Conservation (phyloP, 2,329 filamentous ascomycete genomes). For the Pochonia chlamydosporia region DNA sequence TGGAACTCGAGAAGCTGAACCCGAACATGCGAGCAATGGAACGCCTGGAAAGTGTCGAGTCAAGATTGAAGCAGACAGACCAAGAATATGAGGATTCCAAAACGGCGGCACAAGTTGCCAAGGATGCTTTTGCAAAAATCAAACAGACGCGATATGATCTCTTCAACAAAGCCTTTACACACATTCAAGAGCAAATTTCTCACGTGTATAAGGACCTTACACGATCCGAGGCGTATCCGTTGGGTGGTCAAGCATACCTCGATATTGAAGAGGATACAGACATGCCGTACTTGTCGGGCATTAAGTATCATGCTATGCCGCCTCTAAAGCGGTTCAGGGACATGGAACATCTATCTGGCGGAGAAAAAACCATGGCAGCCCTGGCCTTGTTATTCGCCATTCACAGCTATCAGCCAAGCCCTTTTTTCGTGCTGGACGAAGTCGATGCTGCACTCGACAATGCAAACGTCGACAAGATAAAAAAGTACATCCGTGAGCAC, state of each 20-base stretch:
- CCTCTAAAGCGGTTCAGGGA: conserved; percentile 97
- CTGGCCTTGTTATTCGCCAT: conserved; percentile 95
- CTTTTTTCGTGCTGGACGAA: conserved; percentile 97
- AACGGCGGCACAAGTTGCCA: conserved; percentile 64
- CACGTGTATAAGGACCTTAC: conserved; percentile 95
- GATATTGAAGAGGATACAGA: conserved; percentile 93
- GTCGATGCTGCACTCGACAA: conserved; percentile 98
- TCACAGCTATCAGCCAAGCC: conserved; percentile 89
- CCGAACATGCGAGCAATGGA: conserved; percentile 96
- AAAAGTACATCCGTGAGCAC: conserved; percentile 92
- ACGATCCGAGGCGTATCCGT: conserved; percentile 79
- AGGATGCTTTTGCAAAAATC: conserved; percentile 76
- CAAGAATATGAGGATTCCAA: conserved; percentile 86
- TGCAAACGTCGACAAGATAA: conserved; percentile 92
- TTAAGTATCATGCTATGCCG: conserved; percentile 99
- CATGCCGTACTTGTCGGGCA: conserved; percentile 88
- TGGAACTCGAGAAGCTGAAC: conserved; percentile 86
- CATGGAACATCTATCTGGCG: conserved; percentile 96
- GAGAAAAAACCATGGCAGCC: conserved; percentile 98
- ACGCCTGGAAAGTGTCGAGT: conserved; percentile 78
- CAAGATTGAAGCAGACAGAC: conserved; percentile 75
- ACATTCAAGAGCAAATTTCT: conserved; percentile 92
- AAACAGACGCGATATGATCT: conserved; percentile 80
- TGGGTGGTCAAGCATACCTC: conserved; percentile 85
- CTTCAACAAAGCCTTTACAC: conserved; percentile 91